phyloP scores from a whole-genome alignment of 495 filamentous ascomycete species.

The Chaetomidium leptoderma region DNA sequence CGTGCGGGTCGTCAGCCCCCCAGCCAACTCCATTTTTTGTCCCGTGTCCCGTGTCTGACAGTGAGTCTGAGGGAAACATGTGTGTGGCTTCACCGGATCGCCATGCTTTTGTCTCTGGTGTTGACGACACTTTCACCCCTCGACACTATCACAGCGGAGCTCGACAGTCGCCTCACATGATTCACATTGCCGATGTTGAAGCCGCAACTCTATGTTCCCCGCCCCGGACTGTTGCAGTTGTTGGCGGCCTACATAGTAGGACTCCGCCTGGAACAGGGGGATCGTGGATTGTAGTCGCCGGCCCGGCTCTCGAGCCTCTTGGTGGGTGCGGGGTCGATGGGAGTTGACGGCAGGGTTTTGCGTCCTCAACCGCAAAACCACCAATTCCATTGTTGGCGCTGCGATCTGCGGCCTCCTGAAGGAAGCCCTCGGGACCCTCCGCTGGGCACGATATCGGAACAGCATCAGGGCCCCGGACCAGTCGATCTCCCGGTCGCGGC shows the following conservation, averaged over 20 bases:
- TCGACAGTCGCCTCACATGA: neutral
- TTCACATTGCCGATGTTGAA: neutral
- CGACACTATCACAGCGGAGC: no score
- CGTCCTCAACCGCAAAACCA: neutral
- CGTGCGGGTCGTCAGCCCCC: constrained; percentile 19
- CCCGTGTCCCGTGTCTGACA: neutral
- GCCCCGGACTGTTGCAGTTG: neutral
- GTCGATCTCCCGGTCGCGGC: neutral
- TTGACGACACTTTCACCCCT: no score
- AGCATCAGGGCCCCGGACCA: neutral
- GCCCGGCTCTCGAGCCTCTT: constrained; percentile 28
- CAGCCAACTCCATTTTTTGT: neutral
- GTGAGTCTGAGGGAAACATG: no score
- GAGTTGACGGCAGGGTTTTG: neutral
- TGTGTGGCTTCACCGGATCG: no score
- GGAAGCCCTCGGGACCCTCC: neutral
- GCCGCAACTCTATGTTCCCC: neutral
- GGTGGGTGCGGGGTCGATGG: constrained; percentile 25
- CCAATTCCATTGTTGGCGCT: neutral
- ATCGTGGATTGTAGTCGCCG: neutral
- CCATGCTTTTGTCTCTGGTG: no score
- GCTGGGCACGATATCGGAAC: neutral
- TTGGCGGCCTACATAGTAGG: neutral
- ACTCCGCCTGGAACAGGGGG: neutral
- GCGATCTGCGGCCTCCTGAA: neutral